Evolutionary conservation across 208 protist species (phyloP).

Genomic region (Phytomonas serpens): DNA sequence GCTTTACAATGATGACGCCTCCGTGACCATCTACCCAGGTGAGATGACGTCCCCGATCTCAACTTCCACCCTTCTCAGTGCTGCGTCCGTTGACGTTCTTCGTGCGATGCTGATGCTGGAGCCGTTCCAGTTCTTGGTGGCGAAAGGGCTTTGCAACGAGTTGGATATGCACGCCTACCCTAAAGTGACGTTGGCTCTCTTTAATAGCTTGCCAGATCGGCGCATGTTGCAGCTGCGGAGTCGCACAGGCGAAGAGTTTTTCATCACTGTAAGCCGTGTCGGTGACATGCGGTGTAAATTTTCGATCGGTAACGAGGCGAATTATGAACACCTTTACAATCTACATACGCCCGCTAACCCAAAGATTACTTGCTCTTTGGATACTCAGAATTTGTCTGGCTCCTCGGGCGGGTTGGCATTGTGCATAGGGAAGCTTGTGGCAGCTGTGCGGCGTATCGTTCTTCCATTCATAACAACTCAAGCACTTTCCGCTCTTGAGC

Average conservation of each 20-base stretch:
- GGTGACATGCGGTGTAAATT: slow-evolving; percentile 66
- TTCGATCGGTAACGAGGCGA: slow-evolving; percentile 44
- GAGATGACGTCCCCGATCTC: slow-evolving; percentile 81
- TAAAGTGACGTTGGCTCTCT: slow-evolving; percentile 70
- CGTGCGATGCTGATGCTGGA: slow-evolving; percentile 79
- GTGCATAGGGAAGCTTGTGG: slow-evolving; percentile 65
- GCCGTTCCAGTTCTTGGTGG: slow-evolving; percentile 70
- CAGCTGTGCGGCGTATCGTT: slow-evolving; percentile 41
- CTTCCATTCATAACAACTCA: slow-evolving; percentile 65
- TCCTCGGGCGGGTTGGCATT: slow-evolving; percentile 43
- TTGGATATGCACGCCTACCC: slow-evolving; percentile 45
- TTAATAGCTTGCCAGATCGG: slow-evolving; percentile 75
- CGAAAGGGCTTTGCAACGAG: slow-evolving; percentile 58
- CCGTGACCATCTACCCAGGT: slow-evolving; percentile 51
- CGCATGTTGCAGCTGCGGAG: slow-evolving; percentile 65
- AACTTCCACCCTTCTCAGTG: slow-evolving; percentile 54
- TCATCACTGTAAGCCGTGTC: slow-evolving; percentile 63
- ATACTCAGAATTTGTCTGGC: slow-evolving; percentile 22
- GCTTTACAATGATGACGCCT: slow-evolving; percentile 89
- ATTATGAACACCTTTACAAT: slow-evolving; percentile 79
- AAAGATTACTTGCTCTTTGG: slow-evolving; percentile 51
- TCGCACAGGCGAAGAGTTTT: slow-evolving; percentile 34
- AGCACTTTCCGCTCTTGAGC: slow-evolving; percentile 54
- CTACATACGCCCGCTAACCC: slow-evolving; percentile 57
- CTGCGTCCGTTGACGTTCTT: slow-evolving; percentile 79